phyloP scores from a whole-genome alignment of 1,284 basidiomycete genomes.

The Cutaneotrichosporon sp. region DNA sequence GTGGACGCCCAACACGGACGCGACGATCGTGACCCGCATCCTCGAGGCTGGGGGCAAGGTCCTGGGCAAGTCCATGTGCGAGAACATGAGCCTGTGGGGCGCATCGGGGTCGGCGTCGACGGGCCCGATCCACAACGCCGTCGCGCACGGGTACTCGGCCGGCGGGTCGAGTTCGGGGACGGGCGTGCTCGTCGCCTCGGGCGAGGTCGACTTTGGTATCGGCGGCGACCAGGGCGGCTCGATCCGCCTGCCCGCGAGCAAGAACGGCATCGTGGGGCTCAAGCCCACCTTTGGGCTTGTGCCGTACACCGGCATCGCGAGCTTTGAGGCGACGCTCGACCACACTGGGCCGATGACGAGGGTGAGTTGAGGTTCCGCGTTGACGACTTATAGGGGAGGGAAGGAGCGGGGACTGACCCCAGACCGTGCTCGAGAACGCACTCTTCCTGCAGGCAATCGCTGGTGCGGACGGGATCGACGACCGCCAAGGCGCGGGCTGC shows the following conservation, averaged over 20 bases:
- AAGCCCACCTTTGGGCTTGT: slow-evolving; percentile 60
- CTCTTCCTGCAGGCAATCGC: slow-evolving; percentile 57
- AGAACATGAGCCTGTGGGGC: slow-evolving; percentile 35
- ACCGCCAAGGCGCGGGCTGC: slow-evolving; percentile 57
- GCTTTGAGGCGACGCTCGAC: slow-evolving; percentile 55
- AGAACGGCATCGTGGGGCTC: slow-evolving; percentile 59
- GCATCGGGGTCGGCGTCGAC: slow-evolving; percentile 22
- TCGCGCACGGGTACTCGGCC: slow-evolving; percentile 56
- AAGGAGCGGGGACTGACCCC: too few relatives aligned
- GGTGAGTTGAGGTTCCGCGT: slow-evolving; percentile 16
- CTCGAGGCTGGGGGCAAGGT: slow-evolving; percentile 57
- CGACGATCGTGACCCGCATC: slow-evolving; percentile 57
- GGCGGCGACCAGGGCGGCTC: slow-evolving; percentile 59
- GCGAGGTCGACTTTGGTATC: slow-evolving; percentile 57
- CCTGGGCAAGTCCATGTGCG: slow-evolving; percentile 56
- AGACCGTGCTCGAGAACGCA: slow-evolving; percentile 57
- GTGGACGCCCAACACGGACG: slow-evolving; percentile 51
- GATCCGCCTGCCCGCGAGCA: slow-evolving; percentile 56
- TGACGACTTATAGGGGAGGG: too few relatives aligned
- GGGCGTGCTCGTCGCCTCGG: slow-evolving; percentile 55
- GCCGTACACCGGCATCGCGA: slow-evolving; percentile 58
- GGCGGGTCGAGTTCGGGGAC: slow-evolving; percentile 59
- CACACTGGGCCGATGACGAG: slow-evolving; percentile 46
- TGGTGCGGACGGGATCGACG: slow-evolving; percentile 58
- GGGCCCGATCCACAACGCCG: slow-evolving; percentile 56